Evolutionary conservation across 192 early-diverging fungal species (phyloP).

Genomic region (Rhizophagus clarus): DNA sequence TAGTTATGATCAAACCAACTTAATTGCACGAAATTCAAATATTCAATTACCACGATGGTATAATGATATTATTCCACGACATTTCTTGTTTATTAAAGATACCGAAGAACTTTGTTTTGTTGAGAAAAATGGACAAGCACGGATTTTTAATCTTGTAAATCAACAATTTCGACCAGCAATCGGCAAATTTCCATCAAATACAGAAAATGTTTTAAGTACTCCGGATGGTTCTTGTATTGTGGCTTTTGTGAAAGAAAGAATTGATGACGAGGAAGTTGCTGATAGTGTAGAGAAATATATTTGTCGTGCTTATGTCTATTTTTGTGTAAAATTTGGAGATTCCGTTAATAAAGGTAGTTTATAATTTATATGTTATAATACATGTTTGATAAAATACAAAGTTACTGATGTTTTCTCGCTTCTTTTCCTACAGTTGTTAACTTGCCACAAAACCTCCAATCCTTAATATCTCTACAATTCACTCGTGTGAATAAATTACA

Average conservation of each 20-base stretch:
- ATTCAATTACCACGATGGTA: constrained; percentile 19
- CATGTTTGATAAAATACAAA: not conserved
- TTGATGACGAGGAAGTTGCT: not conserved
- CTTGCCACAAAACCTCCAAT: not conserved
- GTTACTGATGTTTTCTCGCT: not conserved
- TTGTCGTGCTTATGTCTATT: constrained; percentile 2
- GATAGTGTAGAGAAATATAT: not conserved
- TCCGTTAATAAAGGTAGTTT: not conserved
- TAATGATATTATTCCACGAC: not conserved
- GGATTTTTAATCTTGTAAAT: constrained; percentile 14
- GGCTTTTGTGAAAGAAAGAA: constrained; percentile 25
- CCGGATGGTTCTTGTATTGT: constrained; percentile 32
- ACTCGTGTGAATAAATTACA: not conserved
- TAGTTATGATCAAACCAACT: not conserved
- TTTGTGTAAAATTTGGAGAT: constrained; percentile 8
- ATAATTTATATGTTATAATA: too few species aligned
- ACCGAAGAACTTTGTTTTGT: constrained; percentile 30
- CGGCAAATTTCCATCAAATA: constrained; percentile 8
- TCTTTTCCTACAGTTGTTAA: not conserved
- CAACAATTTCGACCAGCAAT: constrained; percentile 6
- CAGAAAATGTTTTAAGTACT: not conserved
- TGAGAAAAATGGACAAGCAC: constrained; percentile 10
- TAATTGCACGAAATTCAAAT: constrained; percentile 3
- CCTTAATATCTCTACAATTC: not conserved
- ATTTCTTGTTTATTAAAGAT: constrained; percentile 29